A percentile compares a stretch with the other conserved stretches of the same genome.
These are phyloP conservation scores for Kentomonas sorsogonicus DNA, from an alignment of 208 protist species.

Conservation along the genomic window DNA sequence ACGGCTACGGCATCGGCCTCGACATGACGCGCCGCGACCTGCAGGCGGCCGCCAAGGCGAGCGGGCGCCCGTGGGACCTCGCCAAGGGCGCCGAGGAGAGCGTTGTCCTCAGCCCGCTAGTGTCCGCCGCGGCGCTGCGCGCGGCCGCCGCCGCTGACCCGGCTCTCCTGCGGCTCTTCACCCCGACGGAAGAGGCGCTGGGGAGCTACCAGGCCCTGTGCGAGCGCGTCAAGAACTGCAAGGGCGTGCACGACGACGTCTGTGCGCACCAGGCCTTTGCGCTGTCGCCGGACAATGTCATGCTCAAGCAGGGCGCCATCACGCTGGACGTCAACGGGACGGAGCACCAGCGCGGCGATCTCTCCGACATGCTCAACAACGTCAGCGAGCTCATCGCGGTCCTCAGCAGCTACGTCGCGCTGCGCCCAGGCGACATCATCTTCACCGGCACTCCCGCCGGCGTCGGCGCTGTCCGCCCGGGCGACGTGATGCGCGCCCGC, in stretches of 20 bases:
- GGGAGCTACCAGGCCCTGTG: neutral
- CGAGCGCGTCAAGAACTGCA: conserved; percentile 3
- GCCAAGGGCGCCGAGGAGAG: conserved; percentile 82
- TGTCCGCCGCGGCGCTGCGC: conserved; percentile 31
- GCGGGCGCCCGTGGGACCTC: conserved; percentile 76
- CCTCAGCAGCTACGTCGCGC: conserved; percentile 60
- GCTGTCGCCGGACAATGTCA: neutral
- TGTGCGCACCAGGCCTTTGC: too few relatives aligned
- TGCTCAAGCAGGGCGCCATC: conserved; percentile 34
- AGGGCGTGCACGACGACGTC: too few relatives aligned
- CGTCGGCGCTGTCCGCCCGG: conserved; percentile 63
- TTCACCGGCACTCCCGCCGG: conserved; percentile 83
- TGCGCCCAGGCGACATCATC: conserved; percentile 81
- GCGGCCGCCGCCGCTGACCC: conserved; percentile 16
- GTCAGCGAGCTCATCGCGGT: conserved; percentile 53
- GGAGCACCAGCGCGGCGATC: conserved; percentile 47
- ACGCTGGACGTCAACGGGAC: conserved; percentile 65
- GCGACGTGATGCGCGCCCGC: conserved; percentile 58
- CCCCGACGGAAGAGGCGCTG: neutral
- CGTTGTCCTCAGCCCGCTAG: conserved; percentile 43
- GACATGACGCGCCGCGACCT: conserved; percentile 88
- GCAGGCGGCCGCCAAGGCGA: conserved; percentile 62
- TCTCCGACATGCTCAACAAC: conserved; percentile 56
- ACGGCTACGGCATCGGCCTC: conserved; percentile 74
- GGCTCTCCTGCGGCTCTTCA: too few relatives aligned